Evolutionary conservation across 2,329 filamentous ascomycete species (phyloP), one percentile per base, ranked within the genome.

Genomic region (Biscogniauxia mediterranea): DNA sequence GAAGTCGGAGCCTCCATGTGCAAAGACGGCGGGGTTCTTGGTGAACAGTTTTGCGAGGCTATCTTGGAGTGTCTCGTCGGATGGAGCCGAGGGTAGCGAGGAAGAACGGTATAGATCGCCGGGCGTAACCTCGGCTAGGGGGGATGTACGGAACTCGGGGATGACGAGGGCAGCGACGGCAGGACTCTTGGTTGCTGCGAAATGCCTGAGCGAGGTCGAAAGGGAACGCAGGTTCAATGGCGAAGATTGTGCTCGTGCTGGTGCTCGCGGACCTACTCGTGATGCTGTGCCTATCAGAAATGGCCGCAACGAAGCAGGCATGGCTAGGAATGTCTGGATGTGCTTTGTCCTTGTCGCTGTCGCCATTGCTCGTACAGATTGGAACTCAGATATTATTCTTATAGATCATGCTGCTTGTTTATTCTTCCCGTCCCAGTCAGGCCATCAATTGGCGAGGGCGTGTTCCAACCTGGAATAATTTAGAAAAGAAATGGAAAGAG

Each of bases 1-100:
- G 64, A 85, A 80, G 52, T 71, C 63, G 17, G 65, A 66, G 46
- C 70, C 69, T 32, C 62, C 68, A 57, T 73, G 68, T 8, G 67
- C 57, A 50, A 74, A 72, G 6, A 59, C 63, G 0, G 71, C 67
- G 0, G 68, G 68, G 42, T 68, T 69, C 57, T 62, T 64, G 13
- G 64, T 70, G 61, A 73, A 74, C 6, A 74, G 58, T 7, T 59
- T 58, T 7, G 26, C 62, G 32, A 74, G 55, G 42, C 64, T 68
- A 25, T 68, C 62, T 20, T 65, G 58, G n/a, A 75, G 57, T 25
- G 68, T 61, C 26, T 70, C 56, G 49, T 64, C 64, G 13, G 67
- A 5, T 46, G 38, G 59, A 2, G 63, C 61, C 2, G 65, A 65
- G 7, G 59, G 32, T 28, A 73, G 57, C 1, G 63, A 68, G 17